These are phyloP conservation scores for Epichloe glyceriae DNA, from an alignment of 2,329 filamentous ascomycete genomes.

Conservation along the genomic window DNA sequence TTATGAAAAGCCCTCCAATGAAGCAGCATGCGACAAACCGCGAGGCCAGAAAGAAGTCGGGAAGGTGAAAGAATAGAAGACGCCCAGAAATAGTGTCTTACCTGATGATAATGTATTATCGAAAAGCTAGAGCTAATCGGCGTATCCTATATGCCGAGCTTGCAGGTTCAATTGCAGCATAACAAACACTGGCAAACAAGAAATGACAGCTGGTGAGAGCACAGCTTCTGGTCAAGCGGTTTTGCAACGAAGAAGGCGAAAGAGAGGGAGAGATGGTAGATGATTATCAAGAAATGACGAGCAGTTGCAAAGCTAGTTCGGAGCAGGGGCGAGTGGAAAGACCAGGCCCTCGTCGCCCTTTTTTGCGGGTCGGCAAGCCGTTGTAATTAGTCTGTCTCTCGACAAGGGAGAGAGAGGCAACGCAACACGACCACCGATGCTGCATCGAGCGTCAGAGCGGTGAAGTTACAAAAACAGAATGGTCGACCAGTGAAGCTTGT, in stretches of 20 bases:
- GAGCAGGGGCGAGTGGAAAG: slow-evolving; percentile 1
- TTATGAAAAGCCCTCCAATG: not conserved
- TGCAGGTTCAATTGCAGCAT: not conserved
- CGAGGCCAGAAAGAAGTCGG: not conserved
- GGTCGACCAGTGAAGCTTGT: not conserved
- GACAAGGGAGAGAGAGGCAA: slow-evolving; percentile 2
- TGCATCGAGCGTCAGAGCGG: not conserved
- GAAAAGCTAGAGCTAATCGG: not conserved
- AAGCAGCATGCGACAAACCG: not conserved
- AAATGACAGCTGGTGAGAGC: slow-evolving; percentile 1
- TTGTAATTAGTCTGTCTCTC: slow-evolving; percentile 1
- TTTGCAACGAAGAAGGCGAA: not conserved
- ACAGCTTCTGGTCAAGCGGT: not conserved
- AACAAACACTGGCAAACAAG: not conserved
- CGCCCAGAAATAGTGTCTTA: not conserved
- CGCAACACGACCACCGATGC: not conserved
- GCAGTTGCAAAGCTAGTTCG: not conserved
- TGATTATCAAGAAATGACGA: slow-evolving; percentile 2
- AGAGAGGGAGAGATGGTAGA: not conserved
- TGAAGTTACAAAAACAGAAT: not conserved
- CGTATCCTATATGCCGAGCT: not conserved
- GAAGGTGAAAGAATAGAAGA: not conserved
- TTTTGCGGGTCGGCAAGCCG: slow-evolving; percentile 2
- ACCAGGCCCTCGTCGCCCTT: slow-evolving; percentile 4
- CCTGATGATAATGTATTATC: not conserved